phyloP scores from a whole-genome alignment of 1,284 basidiomycete species.

The Boletus smithii region DNA sequence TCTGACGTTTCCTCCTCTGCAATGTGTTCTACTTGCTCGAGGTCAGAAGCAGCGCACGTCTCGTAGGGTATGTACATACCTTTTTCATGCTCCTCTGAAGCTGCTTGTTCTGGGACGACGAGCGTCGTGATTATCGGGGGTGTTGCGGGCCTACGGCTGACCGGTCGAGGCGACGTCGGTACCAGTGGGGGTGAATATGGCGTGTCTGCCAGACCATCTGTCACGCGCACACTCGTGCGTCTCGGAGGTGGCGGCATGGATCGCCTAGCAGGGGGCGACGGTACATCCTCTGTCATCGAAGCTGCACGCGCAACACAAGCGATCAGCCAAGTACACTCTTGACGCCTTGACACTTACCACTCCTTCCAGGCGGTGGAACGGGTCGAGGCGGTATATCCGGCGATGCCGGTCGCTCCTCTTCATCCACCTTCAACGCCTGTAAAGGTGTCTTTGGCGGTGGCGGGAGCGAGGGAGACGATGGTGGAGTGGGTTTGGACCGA shows the following conservation, averaged over 20 bases:
- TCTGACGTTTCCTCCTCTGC: slow-evolving; percentile 9
- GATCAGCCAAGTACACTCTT: slow-evolving; percentile 8
- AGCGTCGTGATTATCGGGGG: slow-evolving; percentile 29
- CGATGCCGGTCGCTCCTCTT: slow-evolving; percentile 27
- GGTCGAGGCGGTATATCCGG: slow-evolving; percentile 31
- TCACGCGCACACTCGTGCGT: slow-evolving; percentile 20
- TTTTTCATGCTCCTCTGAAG: slow-evolving; percentile 1
- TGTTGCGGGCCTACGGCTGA: slow-evolving; percentile 14
- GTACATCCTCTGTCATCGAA: slow-evolving; percentile 12
- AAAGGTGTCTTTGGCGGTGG: slow-evolving; percentile 16
- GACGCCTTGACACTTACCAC: slow-evolving; percentile 17
- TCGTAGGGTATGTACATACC: slow-evolving; percentile 5
- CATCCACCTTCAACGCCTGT: slow-evolving; percentile 19
- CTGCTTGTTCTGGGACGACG: slow-evolving; percentile 1
- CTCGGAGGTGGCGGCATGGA: slow-evolving; percentile 22
- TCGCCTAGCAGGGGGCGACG: slow-evolving; percentile 13
- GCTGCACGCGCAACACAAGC: slow-evolving; percentile 6
- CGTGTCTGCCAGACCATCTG: slow-evolving; percentile 7
- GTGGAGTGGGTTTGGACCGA: slow-evolving; percentile 26
- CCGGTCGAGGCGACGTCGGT: slow-evolving; percentile 18
- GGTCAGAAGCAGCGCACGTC: background rate
- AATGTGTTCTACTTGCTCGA: background rate
- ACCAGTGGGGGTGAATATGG: slow-evolving; percentile 19
- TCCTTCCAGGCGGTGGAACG: slow-evolving; percentile 29
- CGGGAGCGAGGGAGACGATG: slow-evolving; percentile 16